Conservation (phyloP, 75 land plant species). For the Adiantum capillusveneris region DNA sequence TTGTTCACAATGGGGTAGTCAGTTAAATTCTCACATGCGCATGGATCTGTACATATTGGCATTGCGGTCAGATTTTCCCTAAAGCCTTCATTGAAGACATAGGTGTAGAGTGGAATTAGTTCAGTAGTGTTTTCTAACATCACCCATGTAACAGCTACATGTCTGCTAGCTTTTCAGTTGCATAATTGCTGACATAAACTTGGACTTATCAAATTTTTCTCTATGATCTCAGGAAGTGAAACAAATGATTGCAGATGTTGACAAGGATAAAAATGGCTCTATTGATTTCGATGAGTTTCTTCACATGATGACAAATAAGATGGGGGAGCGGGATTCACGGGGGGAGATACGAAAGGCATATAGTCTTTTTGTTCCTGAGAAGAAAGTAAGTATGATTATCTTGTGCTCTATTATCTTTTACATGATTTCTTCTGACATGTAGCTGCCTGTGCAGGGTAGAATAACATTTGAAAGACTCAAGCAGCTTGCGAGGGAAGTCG, state of each 20-base stretch:
- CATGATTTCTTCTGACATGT: too few species aligned
- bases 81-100: too few species aligned
- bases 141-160: too few species aligned
- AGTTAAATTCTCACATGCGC: too few species aligned
- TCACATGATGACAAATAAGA: conserved; percentile 94
- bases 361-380: conserved; percentile 70
- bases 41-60: too few species aligned
- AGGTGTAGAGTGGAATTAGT: too few species aligned
- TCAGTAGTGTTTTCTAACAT: too few species aligned
- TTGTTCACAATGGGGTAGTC: too few species aligned
- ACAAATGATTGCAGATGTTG: conserved; percentile 76
- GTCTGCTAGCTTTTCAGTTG: too few species aligned
- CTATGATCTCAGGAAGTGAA: conserved; percentile 77
- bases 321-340: conserved; percentile 89
- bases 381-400: conserved; percentile 50
- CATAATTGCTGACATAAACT: too few species aligned
- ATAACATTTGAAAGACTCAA: conserved; percentile 66
- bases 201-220: too few species aligned
- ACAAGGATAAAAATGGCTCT: conserved; percentile 73
- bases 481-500: conserved; percentile 67
- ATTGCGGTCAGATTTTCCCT: too few species aligned
- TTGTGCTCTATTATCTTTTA: neutral
- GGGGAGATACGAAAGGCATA: conserved; percentile 88
- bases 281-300: conserved; percentile 89
- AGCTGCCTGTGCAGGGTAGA: conserved; percentile 50